phyloP scores from a whole-genome alignment of 371 early-diverging fungal species.

The Syncephalastrum monosporum region DNA sequence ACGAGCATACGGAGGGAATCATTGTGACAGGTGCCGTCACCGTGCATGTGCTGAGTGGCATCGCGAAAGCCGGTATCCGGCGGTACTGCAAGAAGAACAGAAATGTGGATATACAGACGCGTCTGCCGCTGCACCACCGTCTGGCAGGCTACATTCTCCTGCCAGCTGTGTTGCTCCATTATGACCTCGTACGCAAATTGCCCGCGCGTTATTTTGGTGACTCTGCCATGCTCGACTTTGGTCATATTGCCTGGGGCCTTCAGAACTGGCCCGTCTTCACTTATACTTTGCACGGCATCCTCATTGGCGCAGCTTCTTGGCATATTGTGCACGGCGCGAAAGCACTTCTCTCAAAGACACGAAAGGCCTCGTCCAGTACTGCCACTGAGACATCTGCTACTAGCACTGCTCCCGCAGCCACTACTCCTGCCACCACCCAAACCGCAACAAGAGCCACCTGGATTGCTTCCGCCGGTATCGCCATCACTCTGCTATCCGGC shows the following conservation, averaged over 20 bases:
- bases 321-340: conserved; percentile 34
- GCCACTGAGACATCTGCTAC: neutral
- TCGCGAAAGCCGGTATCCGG: conserved; percentile 32
- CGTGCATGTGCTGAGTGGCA: conserved; percentile 33
- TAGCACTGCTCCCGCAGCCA: no score
- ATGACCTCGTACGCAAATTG: conserved; percentile 27
- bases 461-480: conserved; percentile 16
- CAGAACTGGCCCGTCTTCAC: conserved; percentile 41
- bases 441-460: neutral
- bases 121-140: conserved; percentile 23
- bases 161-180: conserved; percentile 34
- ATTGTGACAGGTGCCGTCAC: conserved; percentile 38
- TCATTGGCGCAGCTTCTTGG: conserved; percentile 27
- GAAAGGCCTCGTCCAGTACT: conserved; percentile 1
- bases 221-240: conserved; percentile 45
- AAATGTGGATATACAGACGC: neutral
- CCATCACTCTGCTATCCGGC: conserved; percentile 24
- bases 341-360: conserved; percentile 12
- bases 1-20: conserved; percentile 35
- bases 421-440: no score
- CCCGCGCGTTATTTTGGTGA: conserved; percentile 44
- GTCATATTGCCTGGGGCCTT: conserved; percentile 41
- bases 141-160: conserved; percentile 27
- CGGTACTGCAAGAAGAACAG: conserved; percentile 15
- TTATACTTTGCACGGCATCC: conserved; percentile 28